Evolutionary conservation across 352 stramenopile genomes (phyloP).

Genomic region (Phytophthora kernoviae): DNA sequence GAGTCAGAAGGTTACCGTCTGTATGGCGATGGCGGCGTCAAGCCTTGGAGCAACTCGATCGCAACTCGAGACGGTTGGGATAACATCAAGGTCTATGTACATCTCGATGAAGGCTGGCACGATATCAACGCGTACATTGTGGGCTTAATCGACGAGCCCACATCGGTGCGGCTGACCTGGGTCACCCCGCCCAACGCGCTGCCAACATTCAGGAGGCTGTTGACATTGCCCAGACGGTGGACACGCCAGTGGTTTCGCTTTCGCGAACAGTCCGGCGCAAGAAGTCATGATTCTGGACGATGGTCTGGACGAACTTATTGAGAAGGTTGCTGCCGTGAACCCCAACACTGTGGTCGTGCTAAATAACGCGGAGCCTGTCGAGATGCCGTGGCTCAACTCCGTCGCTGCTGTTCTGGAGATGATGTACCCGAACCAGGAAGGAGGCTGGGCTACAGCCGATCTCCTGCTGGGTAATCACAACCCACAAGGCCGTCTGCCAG

Average conservation of each 20-base stretch:
- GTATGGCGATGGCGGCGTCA: slow-evolving; percentile 29
- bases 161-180: slow-evolving; percentile 35
- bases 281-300: slow-evolving; percentile 31
- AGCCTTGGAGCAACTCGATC: slow-evolving; percentile 40
- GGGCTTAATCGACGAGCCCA: slow-evolving; percentile 29
- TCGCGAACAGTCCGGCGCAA: slow-evolving; percentile 34
- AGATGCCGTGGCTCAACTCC: slow-evolving; percentile 36
- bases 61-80: slow-evolving; percentile 38
- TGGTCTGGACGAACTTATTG: slow-evolving; percentile 32
- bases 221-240: slow-evolving; percentile 34
- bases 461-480: slow-evolving; percentile 36
- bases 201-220: slow-evolving; percentile 37
- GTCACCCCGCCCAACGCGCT: slow-evolving; percentile 34
- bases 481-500: slow-evolving; percentile 32
- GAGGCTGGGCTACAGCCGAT: slow-evolving; percentile 36
- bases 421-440: slow-evolving; percentile 44
- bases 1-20: slow-evolving; percentile 33
- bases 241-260: slow-evolving; percentile 37
- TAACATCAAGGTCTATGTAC: slow-evolving; percentile 36
- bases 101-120: slow-evolving; percentile 34
- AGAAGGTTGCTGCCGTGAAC: slow-evolving; percentile 31
- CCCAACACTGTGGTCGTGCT: slow-evolving; percentile 43
- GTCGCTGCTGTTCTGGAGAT: slow-evolving; percentile 38
- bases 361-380: slow-evolving; percentile 34
- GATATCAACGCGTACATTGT: slow-evolving; percentile 32